Percentiles rank a stretch among this genome's conserved stretches.
Evolutionary conservation across 2,329 filamentous ascomycete genomes (phyloP).

Genomic region (Lachnellula hyalina): DNA sequence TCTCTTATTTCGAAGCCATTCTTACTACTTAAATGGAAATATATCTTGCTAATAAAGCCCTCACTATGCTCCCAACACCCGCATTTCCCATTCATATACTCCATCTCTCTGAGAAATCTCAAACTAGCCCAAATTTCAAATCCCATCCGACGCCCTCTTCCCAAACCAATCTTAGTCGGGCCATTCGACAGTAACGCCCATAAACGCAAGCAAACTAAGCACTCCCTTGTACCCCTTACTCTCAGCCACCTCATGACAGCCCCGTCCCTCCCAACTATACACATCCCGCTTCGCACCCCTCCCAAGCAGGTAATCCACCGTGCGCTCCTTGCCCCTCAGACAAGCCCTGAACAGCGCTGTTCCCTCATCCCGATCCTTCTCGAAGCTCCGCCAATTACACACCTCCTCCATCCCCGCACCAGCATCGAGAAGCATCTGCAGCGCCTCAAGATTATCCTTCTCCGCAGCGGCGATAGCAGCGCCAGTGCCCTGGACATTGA

Average conservation of each 20-base stretch:
- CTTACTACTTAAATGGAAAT: too few species aligned
- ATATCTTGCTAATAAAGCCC: too few species aligned
- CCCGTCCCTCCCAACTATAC: neutral
- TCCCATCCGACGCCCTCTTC: too few species aligned
- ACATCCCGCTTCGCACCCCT: neutral
- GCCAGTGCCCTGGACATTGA: neutral
- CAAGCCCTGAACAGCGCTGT: constrained; percentile 6
- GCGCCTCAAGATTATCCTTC: neutral
- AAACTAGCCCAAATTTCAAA: too few species aligned
- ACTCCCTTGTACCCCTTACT: neutral
- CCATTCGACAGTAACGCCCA: neutral
- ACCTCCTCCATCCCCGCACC: constrained; percentile 1
- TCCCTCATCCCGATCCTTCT: neutral
- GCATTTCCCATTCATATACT: too few species aligned
- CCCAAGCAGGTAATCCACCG: neutral
- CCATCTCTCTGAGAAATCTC: too few species aligned
- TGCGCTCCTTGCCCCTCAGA: neutral
- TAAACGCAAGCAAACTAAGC: neutral
- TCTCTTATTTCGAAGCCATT: too few species aligned
- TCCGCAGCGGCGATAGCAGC: neutral
- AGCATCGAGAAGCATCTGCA: neutral
- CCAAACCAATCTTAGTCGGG: neutral
- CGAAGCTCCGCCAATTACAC: neutral
- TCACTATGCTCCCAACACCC: too few species aligned
- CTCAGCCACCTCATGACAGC: neutral